A percentile compares a stretch with the other conserved stretches of the same genome.
Evolutionary conservation across 2,329 filamentous ascomycete genomes (phyloP).

Genomic region (Lecanicillium sp.): DNA sequence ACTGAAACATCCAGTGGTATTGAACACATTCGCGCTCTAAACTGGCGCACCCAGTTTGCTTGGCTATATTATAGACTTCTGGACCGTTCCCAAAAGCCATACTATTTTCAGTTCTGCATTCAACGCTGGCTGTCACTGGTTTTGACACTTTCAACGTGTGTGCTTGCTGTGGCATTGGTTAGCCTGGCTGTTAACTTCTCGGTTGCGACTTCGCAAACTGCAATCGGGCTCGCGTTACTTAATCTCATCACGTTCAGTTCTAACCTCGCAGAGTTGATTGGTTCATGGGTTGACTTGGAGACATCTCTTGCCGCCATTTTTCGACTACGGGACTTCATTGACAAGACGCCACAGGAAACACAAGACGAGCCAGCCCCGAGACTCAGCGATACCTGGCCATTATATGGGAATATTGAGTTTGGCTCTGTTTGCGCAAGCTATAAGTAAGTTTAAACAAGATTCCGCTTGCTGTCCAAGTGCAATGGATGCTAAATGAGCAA

Average conservation of each 20-base stretch:
- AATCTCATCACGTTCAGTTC: slow-evolving; percentile 19
- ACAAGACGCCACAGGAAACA: slow-evolving; percentile 16
- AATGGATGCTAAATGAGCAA: background rate
- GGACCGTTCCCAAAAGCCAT: slow-evolving; percentile 14
- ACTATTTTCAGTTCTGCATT: slow-evolving; percentile 31
- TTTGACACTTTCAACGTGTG: slow-evolving; percentile 20
- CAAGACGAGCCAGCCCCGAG: background rate
- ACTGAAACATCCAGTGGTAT: slow-evolving; percentile 23
- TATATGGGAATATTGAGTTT: slow-evolving; percentile 17
- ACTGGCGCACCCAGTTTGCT: slow-evolving; percentile 20
- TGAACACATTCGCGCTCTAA: slow-evolving; percentile 16
- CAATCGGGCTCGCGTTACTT: slow-evolving; percentile 31
- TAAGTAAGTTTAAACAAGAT: slow-evolving; percentile 12
- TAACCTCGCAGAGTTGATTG: slow-evolving; percentile 21
- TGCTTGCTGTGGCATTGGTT: slow-evolving; percentile 25
- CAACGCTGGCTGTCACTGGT: slow-evolving; percentile 38
- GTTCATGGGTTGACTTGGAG: slow-evolving; percentile 27
- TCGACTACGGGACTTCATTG: slow-evolving; percentile 21
- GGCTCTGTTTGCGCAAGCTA: slow-evolving; percentile 18
- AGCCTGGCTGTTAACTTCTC: slow-evolving; percentile 31
- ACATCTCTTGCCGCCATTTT: slow-evolving; percentile 25
- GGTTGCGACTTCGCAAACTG: slow-evolving; percentile 31
- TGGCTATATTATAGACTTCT: slow-evolving; percentile 35
- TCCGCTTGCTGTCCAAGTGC: background rate
- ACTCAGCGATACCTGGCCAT: slow-evolving; percentile 17